Conservation (phyloP, 495 filamentous ascomycete species). For the Hypoxylon rickii region DNA sequence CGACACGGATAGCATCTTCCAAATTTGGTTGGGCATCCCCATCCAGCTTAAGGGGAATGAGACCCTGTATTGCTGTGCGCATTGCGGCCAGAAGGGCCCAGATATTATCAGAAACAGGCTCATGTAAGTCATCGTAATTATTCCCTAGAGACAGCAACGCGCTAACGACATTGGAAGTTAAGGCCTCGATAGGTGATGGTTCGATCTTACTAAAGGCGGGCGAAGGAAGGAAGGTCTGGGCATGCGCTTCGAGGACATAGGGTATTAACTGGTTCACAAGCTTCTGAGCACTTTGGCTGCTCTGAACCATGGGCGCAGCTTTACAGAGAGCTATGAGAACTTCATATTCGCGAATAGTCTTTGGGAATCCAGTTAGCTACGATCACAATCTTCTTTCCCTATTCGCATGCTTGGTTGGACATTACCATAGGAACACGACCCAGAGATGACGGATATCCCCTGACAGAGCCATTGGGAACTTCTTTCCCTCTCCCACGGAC, state of each 20-base stretch:
- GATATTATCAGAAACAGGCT: constrained; percentile 62
- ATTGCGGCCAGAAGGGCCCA: constrained; percentile 71
- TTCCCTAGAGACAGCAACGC: constrained; percentile 80
- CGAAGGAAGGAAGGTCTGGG: constrained; percentile 75
- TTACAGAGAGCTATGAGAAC: constrained; percentile 87
- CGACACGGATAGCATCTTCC: constrained; percentile 67
- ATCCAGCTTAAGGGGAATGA: constrained; percentile 49
- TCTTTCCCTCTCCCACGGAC: constrained; percentile 40
- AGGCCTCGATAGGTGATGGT: constrained; percentile 86
- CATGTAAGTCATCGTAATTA: constrained; percentile 66
- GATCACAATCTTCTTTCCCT: neutral
- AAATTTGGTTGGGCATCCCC: constrained; percentile 58
- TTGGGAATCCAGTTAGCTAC: constrained; percentile 27
- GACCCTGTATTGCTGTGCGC: constrained; percentile 47
- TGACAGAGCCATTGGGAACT: constrained; percentile 40
- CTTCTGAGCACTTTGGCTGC: constrained; percentile 69
- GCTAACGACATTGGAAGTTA: constrained; percentile 75
- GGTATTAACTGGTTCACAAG: constrained; percentile 73
- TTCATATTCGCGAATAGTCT: constrained; percentile 82
- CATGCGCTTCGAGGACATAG: constrained; percentile 81
- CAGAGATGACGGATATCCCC: constrained; percentile 36
- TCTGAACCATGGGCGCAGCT: constrained; percentile 73
- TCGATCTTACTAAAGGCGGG: constrained; percentile 80
- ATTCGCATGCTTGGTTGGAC: constrained; percentile 3
- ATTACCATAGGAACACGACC: constrained; percentile 58